Evolutionary conservation across 495 filamentous ascomycete species (phyloP).

Genomic region (Massariosphaeria phaeospora): DNA sequence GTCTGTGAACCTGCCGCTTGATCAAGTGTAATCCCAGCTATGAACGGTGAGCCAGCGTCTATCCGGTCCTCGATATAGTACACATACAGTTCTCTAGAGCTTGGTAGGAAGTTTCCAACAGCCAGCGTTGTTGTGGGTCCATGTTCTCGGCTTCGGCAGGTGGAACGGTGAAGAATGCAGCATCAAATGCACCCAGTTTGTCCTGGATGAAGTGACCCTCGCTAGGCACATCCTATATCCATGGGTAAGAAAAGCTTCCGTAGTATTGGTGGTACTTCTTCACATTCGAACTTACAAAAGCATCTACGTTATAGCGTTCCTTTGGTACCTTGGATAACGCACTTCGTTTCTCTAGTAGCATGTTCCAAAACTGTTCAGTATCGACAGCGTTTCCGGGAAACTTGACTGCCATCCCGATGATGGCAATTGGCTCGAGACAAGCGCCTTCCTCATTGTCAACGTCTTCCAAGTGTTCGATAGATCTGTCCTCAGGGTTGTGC

Average conservation of each 20-base stretch:
- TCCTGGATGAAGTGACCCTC: conserved; percentile 10
- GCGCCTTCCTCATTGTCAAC: neutral
- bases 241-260: no score
- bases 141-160: conserved; percentile 11
- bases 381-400: conserved; percentile 4
- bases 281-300: conserved; percentile 2
- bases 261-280: no score
- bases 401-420: conserved; percentile 13
- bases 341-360: neutral
- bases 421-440: conserved; percentile 4
- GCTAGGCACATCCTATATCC: no score
- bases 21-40: neutral
- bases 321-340: conserved; percentile 5
- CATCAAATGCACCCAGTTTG: conserved; percentile 20
- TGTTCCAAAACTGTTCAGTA: conserved; percentile 4
- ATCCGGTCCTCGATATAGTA: no score
- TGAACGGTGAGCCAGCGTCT: no score
- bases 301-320: conserved; percentile 10
- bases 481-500: no score
- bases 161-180: conserved; percentile 25
- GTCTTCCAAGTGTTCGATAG: no score
- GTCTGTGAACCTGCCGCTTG: conserved; percentile 3
- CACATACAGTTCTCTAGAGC: conserved; percentile 22
- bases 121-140: conserved; percentile 22
- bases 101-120: conserved; percentile 18